phyloP scores from a whole-genome alignment of 2,329 filamentous ascomycete species.

The Sarocladium oryzae region DNA sequence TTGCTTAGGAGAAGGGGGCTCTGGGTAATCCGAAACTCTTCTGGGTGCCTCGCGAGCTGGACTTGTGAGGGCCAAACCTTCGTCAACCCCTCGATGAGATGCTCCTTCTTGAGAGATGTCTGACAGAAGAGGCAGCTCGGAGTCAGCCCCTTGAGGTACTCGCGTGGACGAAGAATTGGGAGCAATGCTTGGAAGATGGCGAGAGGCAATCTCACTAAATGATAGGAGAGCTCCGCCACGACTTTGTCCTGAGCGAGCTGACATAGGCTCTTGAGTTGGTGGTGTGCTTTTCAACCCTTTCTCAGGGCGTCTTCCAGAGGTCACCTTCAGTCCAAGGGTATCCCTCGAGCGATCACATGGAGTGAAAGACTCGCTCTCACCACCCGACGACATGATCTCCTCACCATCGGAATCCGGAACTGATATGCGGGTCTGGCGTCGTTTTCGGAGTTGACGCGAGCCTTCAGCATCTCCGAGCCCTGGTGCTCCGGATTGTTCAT shows the following conservation, averaged over 20 bases:
- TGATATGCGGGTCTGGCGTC: not conserved
- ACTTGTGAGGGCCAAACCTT: not conserved
- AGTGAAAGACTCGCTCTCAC: not conserved
- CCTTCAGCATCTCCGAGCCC: not conserved
- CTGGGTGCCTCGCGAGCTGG: not conserved
- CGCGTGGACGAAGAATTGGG: not conserved
- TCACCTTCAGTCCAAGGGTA: not conserved
- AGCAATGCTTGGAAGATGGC: not conserved
- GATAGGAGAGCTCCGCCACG: not conserved
- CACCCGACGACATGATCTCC: not conserved
- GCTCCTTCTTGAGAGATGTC: not conserved
- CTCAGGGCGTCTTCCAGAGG: not conserved
- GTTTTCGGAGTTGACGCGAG: not conserved
- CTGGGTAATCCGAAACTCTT: not conserved
- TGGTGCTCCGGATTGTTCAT: not conserved
- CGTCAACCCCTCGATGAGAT: not conserved
- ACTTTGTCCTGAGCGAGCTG: not conserved
- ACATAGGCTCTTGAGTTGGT: not conserved
- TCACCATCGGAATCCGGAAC: not conserved
- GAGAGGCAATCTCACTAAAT: not conserved
- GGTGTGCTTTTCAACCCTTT: not conserved
- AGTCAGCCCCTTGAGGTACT: no score
- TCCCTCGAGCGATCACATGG: not conserved
- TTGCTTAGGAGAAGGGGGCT: not conserved
- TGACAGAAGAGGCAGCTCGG: not conserved